Base-by-base conservation (phyloP, 208 protist genomes). In the Trypanosoma scelopori region DNA sequence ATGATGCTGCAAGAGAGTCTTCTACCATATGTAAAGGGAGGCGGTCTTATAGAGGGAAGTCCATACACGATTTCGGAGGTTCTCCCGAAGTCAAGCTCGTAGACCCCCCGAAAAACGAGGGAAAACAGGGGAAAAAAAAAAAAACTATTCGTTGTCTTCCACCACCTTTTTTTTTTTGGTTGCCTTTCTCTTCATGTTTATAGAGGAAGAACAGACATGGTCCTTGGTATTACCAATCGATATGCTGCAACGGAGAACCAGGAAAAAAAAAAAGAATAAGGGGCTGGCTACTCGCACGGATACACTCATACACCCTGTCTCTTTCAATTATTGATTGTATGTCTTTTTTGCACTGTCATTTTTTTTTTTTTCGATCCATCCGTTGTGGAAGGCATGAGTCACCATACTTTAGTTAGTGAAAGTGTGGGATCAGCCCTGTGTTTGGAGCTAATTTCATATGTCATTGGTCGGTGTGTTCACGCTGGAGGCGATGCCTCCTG, bases 391-490 rank as follows among this genome's bases (percentile, higher is more conserved):
- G 45, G 42, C 59, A 67, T 79, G 71, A 61, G 51, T 69, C 55
- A 84, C 27, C 55, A 68, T 46, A n/a, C 27, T 20, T 51, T 79
- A 53, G 79, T 90, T 42, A 82, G 79, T 52, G 79, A 90, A 53
- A 78, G 74, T 30, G 79, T 77, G 49, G 68, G 66, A 45, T 82
- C 78, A 50, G 73, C 65, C 3, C 61, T 92, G 28, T 85, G 59
- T 43, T 16, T 81, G n/a, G 82, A 85, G 52, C 57, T 80, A 9
- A 64, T 91, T 56, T 69, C 65, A 9, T 82, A 85, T 27, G 62
- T 61, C n/a, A 30, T 82, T 48, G 76, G 73, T 45, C 45, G 64
- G 22, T 61, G 52, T 28, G 61, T 25, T 37, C 18, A 51, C 69
- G 28, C 13, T 30, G 77, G 32, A 61, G 56, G 52, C 20, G 55